Percentiles rank a stretch among this genome's conserved stretches.
Evolutionary conservation across 1,284 basidiomycete genomes (phyloP).

Genomic region (Rhodotorula sp.): DNA sequence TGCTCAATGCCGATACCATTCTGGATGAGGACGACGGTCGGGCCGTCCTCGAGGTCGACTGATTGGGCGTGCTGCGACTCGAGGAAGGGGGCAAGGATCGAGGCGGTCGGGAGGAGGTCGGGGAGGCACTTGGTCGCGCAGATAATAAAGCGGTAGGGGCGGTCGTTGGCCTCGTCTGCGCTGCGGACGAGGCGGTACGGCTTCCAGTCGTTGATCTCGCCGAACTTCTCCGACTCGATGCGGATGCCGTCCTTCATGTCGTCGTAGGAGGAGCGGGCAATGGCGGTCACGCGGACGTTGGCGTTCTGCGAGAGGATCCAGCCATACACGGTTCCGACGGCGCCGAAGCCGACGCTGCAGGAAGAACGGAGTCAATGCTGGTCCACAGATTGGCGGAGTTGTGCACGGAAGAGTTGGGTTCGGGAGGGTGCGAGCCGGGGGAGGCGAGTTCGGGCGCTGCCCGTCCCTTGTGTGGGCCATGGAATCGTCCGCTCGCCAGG

Average conservation of each 20-base stretch:
- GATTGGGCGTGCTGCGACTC: constrained; percentile 17
- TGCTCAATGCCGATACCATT: constrained; percentile 56
- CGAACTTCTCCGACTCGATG: constrained; percentile 35
- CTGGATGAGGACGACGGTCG: constrained; percentile 36
- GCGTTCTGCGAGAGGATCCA: constrained; percentile 36
- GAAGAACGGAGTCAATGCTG: no score
- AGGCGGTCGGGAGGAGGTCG: constrained; percentile 38
- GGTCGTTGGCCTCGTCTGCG: constrained; percentile 40
- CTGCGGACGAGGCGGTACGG: constrained; percentile 39
- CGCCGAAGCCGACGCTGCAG: constrained; percentile 33
- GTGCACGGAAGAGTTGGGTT: no score
- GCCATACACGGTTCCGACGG: constrained; percentile 36
- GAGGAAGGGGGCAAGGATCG: constrained; percentile 41
- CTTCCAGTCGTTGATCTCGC: constrained; percentile 27
- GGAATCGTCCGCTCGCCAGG: no score
- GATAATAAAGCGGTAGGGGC: constrained; percentile 35
- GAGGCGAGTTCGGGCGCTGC: neutral
- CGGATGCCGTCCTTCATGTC: constrained; percentile 33
- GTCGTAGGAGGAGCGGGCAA: constrained; percentile 33
- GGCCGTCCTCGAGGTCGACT: constrained; percentile 27
- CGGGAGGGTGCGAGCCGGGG: no score
- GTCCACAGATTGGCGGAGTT: no score
- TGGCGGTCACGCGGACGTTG: constrained; percentile 38
- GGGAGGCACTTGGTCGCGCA: constrained; percentile 32
- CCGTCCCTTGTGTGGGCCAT: no score